Conservation (phyloP, 306 rosid species). For the Ceratonia siliqua region DNA sequence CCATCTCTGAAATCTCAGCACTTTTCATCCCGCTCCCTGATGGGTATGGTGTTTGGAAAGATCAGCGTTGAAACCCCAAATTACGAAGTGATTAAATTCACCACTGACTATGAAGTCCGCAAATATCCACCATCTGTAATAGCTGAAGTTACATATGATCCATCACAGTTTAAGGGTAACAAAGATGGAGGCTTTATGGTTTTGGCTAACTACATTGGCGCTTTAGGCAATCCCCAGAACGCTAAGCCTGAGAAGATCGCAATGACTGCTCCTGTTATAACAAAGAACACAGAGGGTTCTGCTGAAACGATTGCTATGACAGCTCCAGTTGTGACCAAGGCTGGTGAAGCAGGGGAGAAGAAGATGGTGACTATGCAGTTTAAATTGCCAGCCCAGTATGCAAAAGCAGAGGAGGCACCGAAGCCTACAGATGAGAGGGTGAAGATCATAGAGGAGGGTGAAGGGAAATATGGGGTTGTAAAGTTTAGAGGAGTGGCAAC, state of each 20-base stretch:
- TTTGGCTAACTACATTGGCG: conserved; percentile 83
- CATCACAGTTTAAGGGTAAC: conserved; percentile 70
- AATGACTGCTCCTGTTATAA: conserved; percentile 84
- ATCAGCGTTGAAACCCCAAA: conserved; percentile 66
- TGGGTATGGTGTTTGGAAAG: conserved; percentile 89
- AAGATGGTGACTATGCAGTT: conserved; percentile 76
- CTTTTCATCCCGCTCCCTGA: conserved; percentile 22
- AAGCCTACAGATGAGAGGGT: conserved; percentile 82
- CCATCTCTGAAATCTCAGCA: not conserved
- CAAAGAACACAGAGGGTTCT: conserved; percentile 36
- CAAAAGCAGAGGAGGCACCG: conserved; percentile 78
- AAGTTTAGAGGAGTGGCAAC: conserved; percentile 65
- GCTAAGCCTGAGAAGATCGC: conserved; percentile 73
- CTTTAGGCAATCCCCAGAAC: conserved; percentile 72
- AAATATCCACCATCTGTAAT: conserved; percentile 58
- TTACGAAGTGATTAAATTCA: conserved; percentile 51
- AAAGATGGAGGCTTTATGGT: conserved; percentile 81
- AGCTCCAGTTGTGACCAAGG: conserved; percentile 70
- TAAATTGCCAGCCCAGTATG: conserved; percentile 58
- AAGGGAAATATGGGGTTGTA: conserved; percentile 74
- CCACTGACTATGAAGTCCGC: conserved; percentile 70
- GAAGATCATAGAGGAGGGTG: conserved; percentile 72
- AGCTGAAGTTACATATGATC: conserved; percentile 78
- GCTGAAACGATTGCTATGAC: conserved; percentile 75
- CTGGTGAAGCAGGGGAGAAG: conserved; percentile 27